Percentiles rank a stretch among this genome's conserved stretches.
phyloP scores from a whole-genome alignment of 2,329 filamentous ascomycete genomes.

The Arthrobotrys sphaeroides region DNA sequence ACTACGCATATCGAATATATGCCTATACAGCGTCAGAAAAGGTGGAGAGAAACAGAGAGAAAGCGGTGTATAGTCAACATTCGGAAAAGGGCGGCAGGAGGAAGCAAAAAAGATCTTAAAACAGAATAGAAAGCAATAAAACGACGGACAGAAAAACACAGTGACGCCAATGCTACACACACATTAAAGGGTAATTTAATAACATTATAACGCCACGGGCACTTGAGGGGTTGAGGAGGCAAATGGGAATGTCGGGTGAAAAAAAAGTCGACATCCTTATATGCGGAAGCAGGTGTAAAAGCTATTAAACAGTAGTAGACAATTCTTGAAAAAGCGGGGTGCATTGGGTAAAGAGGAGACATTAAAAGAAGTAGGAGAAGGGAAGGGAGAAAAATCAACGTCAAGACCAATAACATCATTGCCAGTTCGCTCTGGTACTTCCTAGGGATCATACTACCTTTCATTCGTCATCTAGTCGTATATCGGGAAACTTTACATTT shows the following conservation, averaged over 20 bases:
- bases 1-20: slow-evolving; percentile 8
- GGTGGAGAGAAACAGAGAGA: too few relatives aligned
- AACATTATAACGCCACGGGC: slow-evolving; percentile 5
- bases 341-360: neutral
- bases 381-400: neutral
- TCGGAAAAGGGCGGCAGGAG: neutral
- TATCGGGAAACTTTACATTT: slow-evolving; percentile 37
- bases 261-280: slow-evolving; percentile 2
- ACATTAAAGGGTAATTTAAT: neutral
- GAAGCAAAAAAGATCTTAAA: neutral
- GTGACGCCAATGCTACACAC: slow-evolving; percentile 22
- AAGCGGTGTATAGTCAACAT: neutral
- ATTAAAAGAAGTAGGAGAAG: neutral
- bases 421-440: slow-evolving; percentile 2
- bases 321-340: neutral
- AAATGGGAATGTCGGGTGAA: neutral
- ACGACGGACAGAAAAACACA: slow-evolving; percentile 1
- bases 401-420: neutral
- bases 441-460: slow-evolving; percentile 26
- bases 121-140: neutral
- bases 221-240: neutral
- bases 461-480: slow-evolving; percentile 35
- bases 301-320: neutral
- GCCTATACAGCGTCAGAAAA: neutral
- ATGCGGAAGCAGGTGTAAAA: neutral